phyloP scores from a whole-genome alignment of 768 basidiomycete genomes.

The Tephrocybe sp. region DNA sequence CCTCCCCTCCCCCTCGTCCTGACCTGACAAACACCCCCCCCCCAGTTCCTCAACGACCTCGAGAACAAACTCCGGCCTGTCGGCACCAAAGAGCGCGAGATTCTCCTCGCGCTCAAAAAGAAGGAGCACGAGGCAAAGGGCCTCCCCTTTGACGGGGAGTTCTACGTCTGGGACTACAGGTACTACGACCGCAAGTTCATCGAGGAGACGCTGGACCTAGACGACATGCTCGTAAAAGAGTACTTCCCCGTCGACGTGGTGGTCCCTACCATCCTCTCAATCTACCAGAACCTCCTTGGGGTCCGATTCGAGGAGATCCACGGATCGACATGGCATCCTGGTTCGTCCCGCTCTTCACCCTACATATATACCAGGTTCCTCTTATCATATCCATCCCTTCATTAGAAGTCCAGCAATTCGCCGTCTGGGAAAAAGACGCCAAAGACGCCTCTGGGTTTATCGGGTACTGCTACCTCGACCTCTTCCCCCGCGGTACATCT shows the following conservation, averaged over 20 bases:
- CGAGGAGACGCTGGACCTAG: constrained; percentile 66
- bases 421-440: constrained; percentile 82
- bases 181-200: constrained; percentile 69
- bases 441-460: constrained; percentile 72
- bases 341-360: constrained; percentile 38
- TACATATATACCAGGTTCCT: background rate
- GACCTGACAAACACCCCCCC: constrained; percentile 5
- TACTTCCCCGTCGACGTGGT: constrained; percentile 88
- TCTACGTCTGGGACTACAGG: constrained; percentile 87
- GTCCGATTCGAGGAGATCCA: constrained; percentile 71
- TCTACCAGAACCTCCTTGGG: constrained; percentile 81
- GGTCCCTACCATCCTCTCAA: constrained; percentile 77
- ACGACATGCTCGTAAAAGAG: constrained; percentile 81
- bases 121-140: constrained; percentile 65
- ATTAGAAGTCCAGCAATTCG: constrained; percentile 80
- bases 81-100: constrained; percentile 63
- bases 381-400: constrained; percentile 2
- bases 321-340: constrained; percentile 77
- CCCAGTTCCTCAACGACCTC: constrained; percentile 77
- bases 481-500: constrained; percentile 74
- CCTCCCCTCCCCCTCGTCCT: background rate
- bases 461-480: constrained; percentile 86
- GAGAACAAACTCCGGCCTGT: constrained; percentile 73
- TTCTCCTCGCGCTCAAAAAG: constrained; percentile 71
- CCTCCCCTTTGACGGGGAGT: constrained; percentile 65